Conservation (phyloP, 139 green algal genomes). For the Astrephomene gubernaculifera region DNA sequence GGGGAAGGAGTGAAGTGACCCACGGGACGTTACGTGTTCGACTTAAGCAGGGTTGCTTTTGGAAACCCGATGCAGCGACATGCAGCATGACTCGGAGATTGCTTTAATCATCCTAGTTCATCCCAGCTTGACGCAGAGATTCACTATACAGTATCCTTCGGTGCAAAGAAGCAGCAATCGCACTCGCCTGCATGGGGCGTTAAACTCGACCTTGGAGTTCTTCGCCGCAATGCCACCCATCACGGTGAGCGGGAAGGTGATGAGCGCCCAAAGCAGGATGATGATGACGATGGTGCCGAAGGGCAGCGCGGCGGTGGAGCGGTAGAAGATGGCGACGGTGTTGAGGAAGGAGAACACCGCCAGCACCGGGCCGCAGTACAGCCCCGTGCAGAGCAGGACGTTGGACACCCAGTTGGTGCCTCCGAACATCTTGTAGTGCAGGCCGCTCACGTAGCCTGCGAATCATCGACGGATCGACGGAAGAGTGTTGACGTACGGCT, state of each 20-base stretch:
- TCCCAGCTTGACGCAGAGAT: too few relatives aligned
- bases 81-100: too few relatives aligned
- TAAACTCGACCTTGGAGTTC: constrained; percentile 76
- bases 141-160: too few relatives aligned
- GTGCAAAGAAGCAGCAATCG: neutral
- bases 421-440: constrained; percentile 91
- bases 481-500: neutral
- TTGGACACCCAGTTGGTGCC: constrained; percentile 85
- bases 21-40: too few relatives aligned
- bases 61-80: too few relatives aligned
- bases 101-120: too few relatives aligned
- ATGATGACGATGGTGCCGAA: constrained; percentile 91
- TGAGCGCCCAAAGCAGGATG: constrained; percentile 85
- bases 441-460: constrained; percentile 88
- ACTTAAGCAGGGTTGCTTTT: too few relatives aligned
- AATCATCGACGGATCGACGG: constrained; percentile 42
- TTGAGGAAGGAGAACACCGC: constrained; percentile 88
- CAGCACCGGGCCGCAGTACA: constrained; percentile 88
- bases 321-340: constrained; percentile 81
- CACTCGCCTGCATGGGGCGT: constrained; percentile 71
- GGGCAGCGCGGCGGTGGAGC: constrained; percentile 80
- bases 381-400: constrained; percentile 75
- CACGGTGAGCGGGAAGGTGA: constrained; percentile 94
- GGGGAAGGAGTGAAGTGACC: neutral
- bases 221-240: constrained; percentile 85